Conservation (phyloP, 2,329 filamentous ascomycete genomes). For the Xylariales sp. region DNA sequence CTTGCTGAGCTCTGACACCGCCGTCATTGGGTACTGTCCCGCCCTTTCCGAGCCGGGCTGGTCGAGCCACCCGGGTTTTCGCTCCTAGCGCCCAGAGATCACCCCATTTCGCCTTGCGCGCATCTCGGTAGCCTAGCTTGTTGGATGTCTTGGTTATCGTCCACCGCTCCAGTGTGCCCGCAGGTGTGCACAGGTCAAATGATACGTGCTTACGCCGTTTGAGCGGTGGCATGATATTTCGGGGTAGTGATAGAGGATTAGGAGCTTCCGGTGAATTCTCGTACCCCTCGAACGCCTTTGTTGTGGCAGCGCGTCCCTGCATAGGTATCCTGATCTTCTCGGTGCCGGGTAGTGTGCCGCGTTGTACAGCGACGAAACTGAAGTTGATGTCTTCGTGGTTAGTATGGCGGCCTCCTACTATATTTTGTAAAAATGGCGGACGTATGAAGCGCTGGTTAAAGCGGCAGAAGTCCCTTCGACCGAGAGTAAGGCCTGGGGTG, state of each 20-base stretch:
- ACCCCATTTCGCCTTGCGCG: constrained; percentile 89
- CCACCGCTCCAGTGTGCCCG: constrained; percentile 90
- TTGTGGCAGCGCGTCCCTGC: constrained; percentile 67
- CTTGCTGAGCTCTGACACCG: constrained; percentile 56
- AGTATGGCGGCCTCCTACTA: constrained; percentile 74
- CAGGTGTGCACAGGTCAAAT: constrained; percentile 89
- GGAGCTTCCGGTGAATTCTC: constrained; percentile 61
- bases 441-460: constrained; percentile 91
- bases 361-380: constrained; percentile 87
- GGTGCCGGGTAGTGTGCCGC: constrained; percentile 68
- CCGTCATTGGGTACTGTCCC: constrained; percentile 57
- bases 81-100: constrained; percentile 96
- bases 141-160: constrained; percentile 86
- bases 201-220: constrained; percentile 91
- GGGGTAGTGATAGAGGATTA: constrained; percentile 77
- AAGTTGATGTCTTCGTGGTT: constrained; percentile 94
- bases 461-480: constrained; percentile 90
- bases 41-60: constrained; percentile 68
- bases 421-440: constrained; percentile 81
- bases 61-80: constrained; percentile 78
- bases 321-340: constrained; percentile 29
- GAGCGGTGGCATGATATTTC: constrained; percentile 80
- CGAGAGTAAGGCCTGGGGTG: constrained; percentile 73
- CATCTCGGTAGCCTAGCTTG: constrained; percentile 87
- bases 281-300: constrained; percentile 78